Evolutionary conservation across 441 rosid genomes (phyloP), one percentile per base, ranked within the genome.

Genomic region (Bocquillonia castaneifolia): DNA sequence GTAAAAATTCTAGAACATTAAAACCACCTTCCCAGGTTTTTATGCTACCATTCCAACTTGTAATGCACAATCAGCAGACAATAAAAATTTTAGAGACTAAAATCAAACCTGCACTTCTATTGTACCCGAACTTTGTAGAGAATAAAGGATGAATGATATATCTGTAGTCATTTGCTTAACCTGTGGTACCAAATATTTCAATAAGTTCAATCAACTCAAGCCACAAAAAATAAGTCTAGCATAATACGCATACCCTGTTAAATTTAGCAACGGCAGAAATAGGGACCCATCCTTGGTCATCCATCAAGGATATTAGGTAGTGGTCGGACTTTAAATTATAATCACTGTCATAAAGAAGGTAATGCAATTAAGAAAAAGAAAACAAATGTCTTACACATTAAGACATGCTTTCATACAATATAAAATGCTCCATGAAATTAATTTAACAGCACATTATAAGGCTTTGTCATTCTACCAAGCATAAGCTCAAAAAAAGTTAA

Each of bases 231-330:
- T 13, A 29, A 50, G 62, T 45, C 48, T 31, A 39, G 51, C 25
- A 52, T 2, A 51, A 28, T 54, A 67, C 57, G 39, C 77, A 63
- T 85, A 94, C 99, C 94, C 98, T 86, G 75, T 90, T 92, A 67
- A 94, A 94, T 72, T 84, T 86, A 0, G 98, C 96, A 72, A 94
- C 80, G n/a, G 50, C 67, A 40, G 87, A 74, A 55, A 82, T 81
- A 23, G 90, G 84, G 81, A 88, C 98, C 97, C 97, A 88, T 72
- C 98, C 98, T 69, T 87, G 83, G 67, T 85, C 82, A 80, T 94
- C 98, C 99, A 94, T 90, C 80, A 87, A 82, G 68, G 91, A 81
- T 44, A 82, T 81, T 62, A 92, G 80, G 73, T 80, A 92, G 62
- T 72, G 77, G 61, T 92, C 99, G 23, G 71, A 76, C 79, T 74